Evolutionary conservation across 2,329 filamentous ascomycete species (phyloP), one percentile per base, ranked within the genome.

Genomic region (Claviceps maximensis): DNA sequence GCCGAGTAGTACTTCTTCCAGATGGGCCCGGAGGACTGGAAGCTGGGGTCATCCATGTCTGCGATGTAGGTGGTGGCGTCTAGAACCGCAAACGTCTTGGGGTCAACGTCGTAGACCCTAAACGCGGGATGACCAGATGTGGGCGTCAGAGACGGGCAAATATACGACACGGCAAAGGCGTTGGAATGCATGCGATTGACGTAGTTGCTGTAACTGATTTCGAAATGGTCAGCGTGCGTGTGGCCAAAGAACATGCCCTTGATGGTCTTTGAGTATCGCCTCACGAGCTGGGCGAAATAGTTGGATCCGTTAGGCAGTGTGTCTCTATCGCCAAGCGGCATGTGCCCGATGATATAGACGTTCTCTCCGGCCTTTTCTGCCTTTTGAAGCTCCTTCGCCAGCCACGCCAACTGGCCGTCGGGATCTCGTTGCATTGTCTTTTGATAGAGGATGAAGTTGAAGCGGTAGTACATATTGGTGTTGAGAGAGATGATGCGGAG

Each of bases 401-500:
- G 67, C 74, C 77, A 80, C 23, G 67, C 64, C 3, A 81, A 65
- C 60, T 79, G 72, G 19, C 68, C 68, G 61, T 71, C 71, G 2
- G 77, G 78, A 58, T 81, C 78, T 13, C 62, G 50, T 17, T 55
- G 55, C 67, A 77, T 73, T 1, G 70, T 66, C 47, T 73, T 68
- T 56, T 74, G 68, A 58, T 78, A 82, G 38, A 77, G 62, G 66
- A 73, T 77, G 61, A 76, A 78, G 67, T 83, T 82, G 55, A 72
- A 65, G n/a, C 70, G 72, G 62, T 82, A 82, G 65, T 76, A 80
- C 55, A 80, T 63, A 61, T 81, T 79, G 19, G 76, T 80, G 67
- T 78, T 81, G 58, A 82, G 67, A 4, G 77, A 79, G 59, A 82
- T 80, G 58, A 83, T 65, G 25, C 76, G 72, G 27, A 82, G 65